Base-by-base conservation (phyloP, 2,329 filamentous ascomycete genomes). In the Stachybotrys chartarum region DNA sequence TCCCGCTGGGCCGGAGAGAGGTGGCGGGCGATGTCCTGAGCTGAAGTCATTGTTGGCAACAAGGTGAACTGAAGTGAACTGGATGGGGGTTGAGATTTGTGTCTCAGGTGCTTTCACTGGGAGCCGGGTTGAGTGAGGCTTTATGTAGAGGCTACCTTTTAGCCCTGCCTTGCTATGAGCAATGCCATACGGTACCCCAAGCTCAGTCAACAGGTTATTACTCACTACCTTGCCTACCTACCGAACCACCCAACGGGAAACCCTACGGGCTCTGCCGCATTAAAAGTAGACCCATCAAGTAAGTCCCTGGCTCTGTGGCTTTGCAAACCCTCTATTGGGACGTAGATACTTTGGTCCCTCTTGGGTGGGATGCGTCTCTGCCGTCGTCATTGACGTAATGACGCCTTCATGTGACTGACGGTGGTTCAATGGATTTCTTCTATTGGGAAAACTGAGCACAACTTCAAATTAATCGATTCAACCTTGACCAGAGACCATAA, bases 1-100 rank as follows among this genome's bases (percentile, higher is more conserved):
- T 70, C 60, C 61, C 73, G 59, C 52, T 63, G 68, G 56, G 70
- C 64, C 30, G 61, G 54, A 55, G 70, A 62, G 56, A 69, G 71
- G 62, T 60, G 63, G 31, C 68, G 63, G 17, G 66, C 57, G 59
- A 84, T 84, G 59, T 82, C 76, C 65, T 75, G 72, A 63, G 69
- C 61, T 48, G 75, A 67, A 55, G 74, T 66, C 76, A 79, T 79
- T 24, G 24, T 24, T 24, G 24, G 24, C 24, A 24, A 24, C 24
- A 24, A 24, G 57, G 54, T 64, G 63, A 50, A 7, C 50, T 55
- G 53, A 52, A 52, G 54, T 39, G 50, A 51, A 44, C 56, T 61
- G 56, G 56, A 56, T 14, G 14, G 71, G 76, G 61, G 66, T 55
- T 63, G 35, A 14, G 24, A 24, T 24, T 42, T 14, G 35, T 42